A percentile compares a stretch with the other conserved stretches of the same genome.
Conservation (phyloP, 805 yeast species). For the Grigorovia yakushimaensis region DNA sequence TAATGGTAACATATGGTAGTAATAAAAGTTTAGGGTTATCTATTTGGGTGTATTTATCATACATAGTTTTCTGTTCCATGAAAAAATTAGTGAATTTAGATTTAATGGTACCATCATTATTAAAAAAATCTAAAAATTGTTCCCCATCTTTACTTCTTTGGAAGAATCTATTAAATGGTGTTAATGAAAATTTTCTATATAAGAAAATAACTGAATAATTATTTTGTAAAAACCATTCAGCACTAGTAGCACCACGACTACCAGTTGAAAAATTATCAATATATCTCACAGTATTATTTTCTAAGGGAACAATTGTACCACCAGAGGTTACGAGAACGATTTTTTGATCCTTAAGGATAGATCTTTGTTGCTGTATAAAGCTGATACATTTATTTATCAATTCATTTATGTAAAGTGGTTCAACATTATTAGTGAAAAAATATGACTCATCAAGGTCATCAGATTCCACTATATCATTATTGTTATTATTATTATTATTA, state of each 20-base stretch:
- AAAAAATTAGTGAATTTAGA: constrained; percentile 51
- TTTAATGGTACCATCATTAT: constrained; percentile 47
- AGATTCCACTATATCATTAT: no score
- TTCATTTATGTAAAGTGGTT: constrained; percentile 65
- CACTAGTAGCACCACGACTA: constrained; percentile 92
- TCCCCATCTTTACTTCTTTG: constrained; percentile 59
- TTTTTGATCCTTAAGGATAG: constrained; percentile 31
- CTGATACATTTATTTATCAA: constrained; percentile 46
- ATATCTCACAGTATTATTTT: constrained; percentile 91
- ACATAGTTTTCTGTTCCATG: constrained; percentile 43
- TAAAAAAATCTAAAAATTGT: constrained; percentile 79
- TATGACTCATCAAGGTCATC: not conserved
- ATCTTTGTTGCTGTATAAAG: constrained; percentile 50
- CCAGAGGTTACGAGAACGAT: constrained; percentile 88
- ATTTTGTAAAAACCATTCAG: constrained; percentile 76
- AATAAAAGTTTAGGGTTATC: constrained; percentile 33
- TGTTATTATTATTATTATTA: no score
- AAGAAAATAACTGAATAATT: constrained; percentile 90
- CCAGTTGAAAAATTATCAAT: constrained; percentile 97
- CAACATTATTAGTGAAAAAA: constrained; percentile 56
- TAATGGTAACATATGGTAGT: constrained; percentile 89
- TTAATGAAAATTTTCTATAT: constrained; percentile 82
- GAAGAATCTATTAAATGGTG: constrained; percentile 88
- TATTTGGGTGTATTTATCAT: constrained; percentile 22
- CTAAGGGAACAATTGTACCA: constrained; percentile 96